A percentile compares a stretch with the other conserved stretches of the same genome.
These are phyloP conservation scores for Triticum aestivum DNA, from an alignment of 176 grass and related monocot species.

Conservation along the genomic window IWGSC_CS_RefSeq_v2.1 NC_057807.1:682294440-682294939, in stretches of 20 bases:
- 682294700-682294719: slow-evolving; percentile 5
- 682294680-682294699: slow-evolving; percentile 2
- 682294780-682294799: not conserved
- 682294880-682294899: not conserved
- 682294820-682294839: not conserved
- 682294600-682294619: slow-evolving; percentile 3
- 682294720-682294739: not conserved
- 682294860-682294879: not conserved
- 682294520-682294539: slow-evolving; percentile 72
- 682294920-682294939: not conserved
- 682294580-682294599: slow-evolving; percentile 7
- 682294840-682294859: not conserved
- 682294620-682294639: not conserved
- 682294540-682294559: slow-evolving; percentile 93
- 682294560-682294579: slow-evolving; percentile 63
- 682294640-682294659: slow-evolving; percentile 8
- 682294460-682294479: slow-evolving; percentile 31
- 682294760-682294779: not conserved
- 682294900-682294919: not conserved
- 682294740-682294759: not conserved
- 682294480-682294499: slow-evolving; percentile 22
- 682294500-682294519: slow-evolving; percentile 21
- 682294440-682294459: slow-evolving; percentile 73
- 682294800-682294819: not conserved
- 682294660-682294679: not conserved